Evolutionary conservation across 345 rosid species (phyloP).

Genomic region (Sonneratia caseolaris): DNA sequence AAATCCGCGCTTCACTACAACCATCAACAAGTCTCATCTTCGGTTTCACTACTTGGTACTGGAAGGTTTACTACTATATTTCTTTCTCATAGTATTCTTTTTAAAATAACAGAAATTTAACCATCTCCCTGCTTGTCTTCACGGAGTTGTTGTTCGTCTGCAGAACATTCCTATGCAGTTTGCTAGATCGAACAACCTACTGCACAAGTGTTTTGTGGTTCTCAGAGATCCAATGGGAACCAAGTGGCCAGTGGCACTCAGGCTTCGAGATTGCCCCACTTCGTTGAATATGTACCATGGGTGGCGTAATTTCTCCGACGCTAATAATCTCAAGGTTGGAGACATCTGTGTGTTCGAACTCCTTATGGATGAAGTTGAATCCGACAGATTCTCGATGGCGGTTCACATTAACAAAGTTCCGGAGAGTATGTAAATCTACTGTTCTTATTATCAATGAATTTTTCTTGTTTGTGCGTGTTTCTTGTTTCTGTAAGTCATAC

Average conservation of each 20-base stretch:
- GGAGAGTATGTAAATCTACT: too few relatives aligned
- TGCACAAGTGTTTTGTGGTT: background rate
- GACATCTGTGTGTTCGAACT: conserved; percentile 3
- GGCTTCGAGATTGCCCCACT: background rate
- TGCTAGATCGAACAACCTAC: background rate
- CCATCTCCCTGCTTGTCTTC: background rate
- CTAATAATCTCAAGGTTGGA: background rate
- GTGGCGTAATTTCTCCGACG: background rate
- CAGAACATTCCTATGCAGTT: background rate
- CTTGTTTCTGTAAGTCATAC: too few relatives aligned
- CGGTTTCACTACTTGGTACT: background rate
- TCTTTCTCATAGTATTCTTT: background rate
- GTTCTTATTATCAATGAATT: too few relatives aligned
- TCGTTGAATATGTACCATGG: background rate
- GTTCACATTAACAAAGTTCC: background rate
- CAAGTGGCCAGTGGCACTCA: background rate
- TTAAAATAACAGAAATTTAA: too few relatives aligned
- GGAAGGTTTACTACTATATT: background rate
- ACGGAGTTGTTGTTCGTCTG: background rate
- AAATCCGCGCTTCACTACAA: too few relatives aligned
- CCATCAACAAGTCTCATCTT: too few relatives aligned
- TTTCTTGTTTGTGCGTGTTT: too few relatives aligned
- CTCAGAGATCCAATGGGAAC: background rate
- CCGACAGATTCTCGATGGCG: background rate
- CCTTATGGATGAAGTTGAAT: background rate